Evolutionary conservation across 2,329 filamentous ascomycete genomes (phyloP), one percentile per base, ranked within the genome.

Genomic region (Metarhizium brunneum): DNA sequence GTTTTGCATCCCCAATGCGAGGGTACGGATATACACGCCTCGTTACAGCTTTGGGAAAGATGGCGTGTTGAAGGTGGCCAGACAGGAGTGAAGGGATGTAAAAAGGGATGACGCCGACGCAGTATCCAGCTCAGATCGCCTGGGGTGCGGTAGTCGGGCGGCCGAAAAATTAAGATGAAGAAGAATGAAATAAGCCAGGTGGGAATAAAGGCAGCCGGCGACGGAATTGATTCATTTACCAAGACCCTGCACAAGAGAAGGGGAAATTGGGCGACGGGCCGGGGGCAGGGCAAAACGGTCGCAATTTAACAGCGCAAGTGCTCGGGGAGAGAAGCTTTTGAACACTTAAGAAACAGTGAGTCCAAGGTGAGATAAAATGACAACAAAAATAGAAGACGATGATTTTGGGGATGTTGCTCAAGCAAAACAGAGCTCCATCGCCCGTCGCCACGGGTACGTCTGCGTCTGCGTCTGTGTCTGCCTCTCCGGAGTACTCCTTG

Each of bases 401-500:
- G n/a, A 54, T 32, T 42, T 32, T 42, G 43, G 40, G 40, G 7
- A 36, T 36, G 35, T 36, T 36, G 35, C 35, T 18, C 42, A 18
- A 45, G 42, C 42, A 45, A 45, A 45, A 45, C 42, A 45, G 6
- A 16, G 42, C 16, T 45, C 42, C 42, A 20, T 45, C 18, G 30
- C 30, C 32, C 25, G 47, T 54, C 53, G 53, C 53, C 36, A 50
- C 25, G 53, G 53, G 53, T 54, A 54, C 52, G 45, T n/a, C 43
- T n/a, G 32, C 6, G 43, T 14, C 42, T 42, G 43, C 25, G 13
- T 11, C 14, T 35, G 8, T 6, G 16, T 30, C 6, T 14, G 13
- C 25, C 42, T 18, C 25, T 25, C 25, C 3, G 25, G 25, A 25
- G 25, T 25, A 25, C 25, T 25, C 10, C 6, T 35, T 35, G 32